Evolutionary conservation across 75 land plant species (phyloP).

Genomic region (Chamaecyparis obtusa): DNA sequence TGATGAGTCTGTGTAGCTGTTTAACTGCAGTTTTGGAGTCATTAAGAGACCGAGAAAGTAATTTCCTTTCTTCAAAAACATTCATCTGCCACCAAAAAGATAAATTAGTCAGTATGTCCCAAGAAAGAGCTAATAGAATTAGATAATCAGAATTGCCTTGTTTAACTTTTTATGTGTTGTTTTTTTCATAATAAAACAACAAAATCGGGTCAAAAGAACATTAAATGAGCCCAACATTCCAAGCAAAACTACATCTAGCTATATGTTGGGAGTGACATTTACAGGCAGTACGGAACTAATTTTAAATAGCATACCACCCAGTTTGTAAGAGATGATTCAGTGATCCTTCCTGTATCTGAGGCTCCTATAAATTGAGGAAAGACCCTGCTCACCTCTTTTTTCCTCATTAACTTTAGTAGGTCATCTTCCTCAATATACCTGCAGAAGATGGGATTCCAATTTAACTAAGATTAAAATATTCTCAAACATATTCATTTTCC

Average conservation of each 20-base stretch:
- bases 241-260: background rate
- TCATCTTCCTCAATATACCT: constrained; percentile 52
- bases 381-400: constrained; percentile 27
- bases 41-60: constrained; percentile 79
- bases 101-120: background rate
- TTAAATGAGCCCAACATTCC: background rate
- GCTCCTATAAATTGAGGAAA: constrained; percentile 51
- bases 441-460: background rate
- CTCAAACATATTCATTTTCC: background rate
- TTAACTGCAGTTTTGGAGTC: constrained; percentile 96
- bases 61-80: constrained; percentile 76
- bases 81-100: constrained; percentile 39
- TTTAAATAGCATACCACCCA: background rate
- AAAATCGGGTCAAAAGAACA: background rate
- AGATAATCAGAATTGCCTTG: background rate
- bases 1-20: constrained; percentile 71
- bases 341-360: constrained; percentile 37
- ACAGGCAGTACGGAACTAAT: too few species aligned
- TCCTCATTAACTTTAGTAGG: constrained; percentile 31
- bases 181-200: too few species aligned
- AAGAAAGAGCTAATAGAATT: background rate
- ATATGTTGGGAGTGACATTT: background rate
- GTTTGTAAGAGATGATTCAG: constrained; percentile 30
- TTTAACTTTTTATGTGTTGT: too few species aligned
- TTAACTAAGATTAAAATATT: background rate